Base-by-base conservation (phyloP, 2,329 filamentous ascomycete species). In the Aspergillus tanneri region DNA sequence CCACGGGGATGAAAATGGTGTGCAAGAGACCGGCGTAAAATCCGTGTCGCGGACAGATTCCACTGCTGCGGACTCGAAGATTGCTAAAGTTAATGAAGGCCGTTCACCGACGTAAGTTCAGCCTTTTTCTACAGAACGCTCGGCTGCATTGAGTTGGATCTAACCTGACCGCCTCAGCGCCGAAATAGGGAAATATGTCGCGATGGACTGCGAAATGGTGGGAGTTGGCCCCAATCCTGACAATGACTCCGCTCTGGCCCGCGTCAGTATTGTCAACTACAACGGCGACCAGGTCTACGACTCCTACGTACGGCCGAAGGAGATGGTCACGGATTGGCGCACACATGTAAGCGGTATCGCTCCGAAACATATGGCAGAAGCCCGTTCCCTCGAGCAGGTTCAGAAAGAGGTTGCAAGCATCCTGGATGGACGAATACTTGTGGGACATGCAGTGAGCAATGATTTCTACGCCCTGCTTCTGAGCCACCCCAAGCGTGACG, bases 121-220 rank as follows among this genome's bases (percentile, higher is more conserved):
- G n/a, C n/a, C 24, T 22, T 25, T 18, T 11, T 34, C 10, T 34
- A 9, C 30, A 16, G 8, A 25, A 35, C 23, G 70, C 39, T 23
- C 34, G 8, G 22, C 30, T 37, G 5, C 3, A 46, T 16, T 9
- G 11, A 9, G 37, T 43, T 23, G 11, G 30, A 18, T 24, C 12
- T n/a, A 61, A 46, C 11, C n/a, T 25, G 65, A 54, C 68, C n/a
- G n/a, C n/a, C n/a, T 74, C 19, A 81, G 78, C 5, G 72, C 86
- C 27, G 82, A 90, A 44, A 74, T 91, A 16, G 93, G 92, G 43
- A 95, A 93, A 77, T 99, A 95, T 67, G 74, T 99, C 34, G 87
- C 88, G 16, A 82, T 99, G 38, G 93, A 99, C 74, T 99, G 93
- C 70, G 93, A 99, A 73, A 99, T 99, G 93, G 93, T 99, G 21